phyloP scores from a whole-genome alignment of 2,329 filamentous ascomycete species.

The Aspergillus tamarii region DNA sequence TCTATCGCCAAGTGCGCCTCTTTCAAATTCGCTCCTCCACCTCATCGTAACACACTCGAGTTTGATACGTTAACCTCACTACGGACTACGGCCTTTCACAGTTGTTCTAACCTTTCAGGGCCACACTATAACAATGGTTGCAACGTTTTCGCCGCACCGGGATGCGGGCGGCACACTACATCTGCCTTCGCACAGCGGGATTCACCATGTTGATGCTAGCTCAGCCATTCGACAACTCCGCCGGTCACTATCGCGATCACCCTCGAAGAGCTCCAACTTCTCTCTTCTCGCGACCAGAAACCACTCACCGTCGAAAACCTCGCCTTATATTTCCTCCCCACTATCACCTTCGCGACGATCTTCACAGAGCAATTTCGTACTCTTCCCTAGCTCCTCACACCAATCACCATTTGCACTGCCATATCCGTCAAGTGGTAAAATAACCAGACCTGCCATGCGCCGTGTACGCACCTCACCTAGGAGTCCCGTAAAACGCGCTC shows the following conservation, averaged over 20 bases:
- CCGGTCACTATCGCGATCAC: slow-evolving; percentile 89
- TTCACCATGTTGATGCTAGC: slow-evolving; percentile 79
- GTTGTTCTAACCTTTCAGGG: neutral
- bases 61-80: neutral
- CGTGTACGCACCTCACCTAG: slow-evolving; percentile 70
- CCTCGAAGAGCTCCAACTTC: slow-evolving; percentile 77
- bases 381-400: slow-evolving; percentile 48
- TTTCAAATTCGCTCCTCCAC: slow-evolving; percentile 9
- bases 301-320: slow-evolving; percentile 55
- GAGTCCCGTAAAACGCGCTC: slow-evolving; percentile 77
- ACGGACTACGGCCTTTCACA: neutral
- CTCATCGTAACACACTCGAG: neutral
- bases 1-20: neutral
- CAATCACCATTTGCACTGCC: slow-evolving; percentile 64
- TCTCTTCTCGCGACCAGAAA: slow-evolving; percentile 59
- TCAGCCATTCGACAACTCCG: slow-evolving; percentile 80
- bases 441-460: slow-evolving; percentile 52
- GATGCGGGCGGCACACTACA: slow-evolving; percentile 75
- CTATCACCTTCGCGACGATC: slow-evolving; percentile 62
- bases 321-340: slow-evolving; percentile 54
- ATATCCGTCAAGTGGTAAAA: slow-evolving; percentile 67
- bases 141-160: slow-evolving; percentile 53
- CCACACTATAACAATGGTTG: slow-evolving; percentile 42
- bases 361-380: slow-evolving; percentile 57
- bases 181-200: slow-evolving; percentile 81